Conservation (phyloP, 768 basidiomycete genomes). For the Mycena rebaudengoi region DNA sequence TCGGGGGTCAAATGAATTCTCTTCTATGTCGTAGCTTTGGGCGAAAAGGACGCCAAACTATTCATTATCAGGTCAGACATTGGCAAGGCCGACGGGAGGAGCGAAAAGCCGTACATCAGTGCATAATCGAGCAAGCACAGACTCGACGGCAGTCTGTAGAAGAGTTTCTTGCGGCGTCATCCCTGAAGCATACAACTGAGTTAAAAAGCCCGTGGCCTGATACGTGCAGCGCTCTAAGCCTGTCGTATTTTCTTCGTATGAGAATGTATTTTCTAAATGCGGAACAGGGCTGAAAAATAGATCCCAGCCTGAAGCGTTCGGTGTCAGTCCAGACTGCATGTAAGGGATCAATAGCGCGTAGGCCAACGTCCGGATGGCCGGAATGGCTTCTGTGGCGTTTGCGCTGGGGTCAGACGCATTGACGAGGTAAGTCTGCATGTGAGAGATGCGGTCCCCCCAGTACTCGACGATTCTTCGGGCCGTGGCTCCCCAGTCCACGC, state of each 20-base stretch:
- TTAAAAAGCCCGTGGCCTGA: constrained; percentile 26
- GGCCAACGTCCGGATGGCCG: constrained; percentile 22
- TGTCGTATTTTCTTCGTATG: constrained; percentile 10
- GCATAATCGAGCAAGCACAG: constrained; percentile 26
- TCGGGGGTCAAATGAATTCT: background rate
- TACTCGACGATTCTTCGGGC: constrained; percentile 24
- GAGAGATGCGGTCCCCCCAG: constrained; percentile 29
- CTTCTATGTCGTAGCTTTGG: constrained; percentile 22
- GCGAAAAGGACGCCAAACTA: constrained; percentile 30
- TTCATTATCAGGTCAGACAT: background rate
- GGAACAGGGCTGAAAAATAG: constrained; percentile 25
- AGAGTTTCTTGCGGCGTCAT: constrained; percentile 26
- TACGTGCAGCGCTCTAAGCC: constrained; percentile 26
- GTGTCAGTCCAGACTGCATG: constrained; percentile 27
- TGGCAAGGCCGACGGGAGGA: background rate
- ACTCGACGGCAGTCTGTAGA: constrained; percentile 22
- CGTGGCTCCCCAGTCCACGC: constrained; percentile 22
- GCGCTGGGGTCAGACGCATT: constrained; percentile 17
- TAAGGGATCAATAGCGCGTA: constrained; percentile 29
- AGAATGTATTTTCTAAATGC: background rate
- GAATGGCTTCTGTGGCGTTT: constrained; percentile 21
- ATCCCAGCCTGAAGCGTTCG: constrained; percentile 29
- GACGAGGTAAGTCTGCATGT: constrained; percentile 23
- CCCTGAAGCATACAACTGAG: constrained; percentile 1
- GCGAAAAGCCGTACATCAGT: constrained; percentile 12